A percentile compares a stretch with the other conserved stretches of the same genome.
Evolutionary conservation across 805 yeast genomes (phyloP).

Genomic region (Metschnikowia hibisci): DNA sequence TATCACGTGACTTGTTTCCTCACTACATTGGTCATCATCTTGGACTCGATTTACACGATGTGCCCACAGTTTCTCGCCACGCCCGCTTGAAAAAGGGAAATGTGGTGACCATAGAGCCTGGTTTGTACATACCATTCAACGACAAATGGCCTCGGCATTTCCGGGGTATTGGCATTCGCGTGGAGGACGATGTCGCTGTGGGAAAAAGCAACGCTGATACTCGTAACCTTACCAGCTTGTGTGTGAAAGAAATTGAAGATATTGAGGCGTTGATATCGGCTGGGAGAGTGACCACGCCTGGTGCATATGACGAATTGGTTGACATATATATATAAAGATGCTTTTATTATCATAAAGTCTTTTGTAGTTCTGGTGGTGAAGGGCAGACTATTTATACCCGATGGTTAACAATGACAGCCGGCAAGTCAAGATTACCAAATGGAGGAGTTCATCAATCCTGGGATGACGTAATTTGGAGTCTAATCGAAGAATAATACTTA

Average conservation of each 20-base stretch:
- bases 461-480: too few species aligned
- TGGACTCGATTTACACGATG: constrained; percentile 88
- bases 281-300: constrained; percentile 53
- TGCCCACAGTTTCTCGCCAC: constrained; percentile 59
- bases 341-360: too few species aligned
- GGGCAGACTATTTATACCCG: too few species aligned
- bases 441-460: too few species aligned
- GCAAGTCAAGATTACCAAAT: too few species aligned
- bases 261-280: constrained; percentile 63
- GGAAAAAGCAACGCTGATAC: constrained; percentile 55
- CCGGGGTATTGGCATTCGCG: constrained; percentile 87
- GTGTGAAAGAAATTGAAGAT: constrained; percentile 81
- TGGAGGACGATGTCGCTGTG: constrained; percentile 89
- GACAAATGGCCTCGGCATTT: constrained; percentile 73
- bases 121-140: constrained; percentile 78
- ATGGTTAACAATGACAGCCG: too few species aligned
- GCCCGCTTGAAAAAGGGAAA: constrained; percentile 59
- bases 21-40: constrained; percentile 95
- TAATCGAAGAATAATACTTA: too few species aligned
- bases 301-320: constrained; percentile 32
- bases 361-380: not conserved
- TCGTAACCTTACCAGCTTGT: constrained; percentile 64
- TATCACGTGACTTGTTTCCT: constrained; percentile 62
- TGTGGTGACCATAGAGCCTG: constrained; percentile 94
- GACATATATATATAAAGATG: constrained; percentile 23